These are phyloP conservation scores for Phoenix roebelenii DNA, from an alignment of 176 grass and related monocot species.

Conservation along the genomic window DNA sequence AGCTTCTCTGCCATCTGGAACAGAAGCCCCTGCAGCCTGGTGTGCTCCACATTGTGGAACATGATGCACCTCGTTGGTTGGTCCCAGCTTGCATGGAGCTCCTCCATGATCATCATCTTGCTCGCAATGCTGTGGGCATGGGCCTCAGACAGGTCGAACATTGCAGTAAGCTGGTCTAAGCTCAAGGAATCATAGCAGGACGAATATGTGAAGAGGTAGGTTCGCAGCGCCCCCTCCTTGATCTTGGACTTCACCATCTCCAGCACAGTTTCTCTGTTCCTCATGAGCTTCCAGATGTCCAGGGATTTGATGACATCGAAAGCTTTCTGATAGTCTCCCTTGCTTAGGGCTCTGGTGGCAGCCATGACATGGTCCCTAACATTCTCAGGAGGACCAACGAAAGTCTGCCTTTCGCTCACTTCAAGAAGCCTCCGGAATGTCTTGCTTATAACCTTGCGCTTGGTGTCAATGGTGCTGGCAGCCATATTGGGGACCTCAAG, in stretches of 20 bases:
- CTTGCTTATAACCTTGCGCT: slow-evolving; percentile 60
- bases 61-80: slow-evolving; percentile 76
- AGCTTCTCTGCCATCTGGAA: slow-evolving; percentile 96
- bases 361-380: slow-evolving; percentile 92
- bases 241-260: slow-evolving; percentile 82
- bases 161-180: slow-evolving; percentile 62
- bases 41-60: slow-evolving; percentile 90
- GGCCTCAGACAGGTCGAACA: slow-evolving; percentile 73
- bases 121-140: slow-evolving; percentile 71
- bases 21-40: slow-evolving; percentile 74
- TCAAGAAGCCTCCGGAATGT: slow-evolving; percentile 94
- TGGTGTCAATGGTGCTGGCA: slow-evolving; percentile 49
- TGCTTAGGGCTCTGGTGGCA: slow-evolving; percentile 64
- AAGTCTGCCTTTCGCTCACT: slow-evolving; percentile 82
- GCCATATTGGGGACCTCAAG: slow-evolving; percentile 93
- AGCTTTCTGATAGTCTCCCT: slow-evolving; percentile 65
- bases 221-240: slow-evolving; percentile 86
- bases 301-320: slow-evolving; percentile 54
- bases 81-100: slow-evolving; percentile 86
- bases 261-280: slow-evolving; percentile 65
- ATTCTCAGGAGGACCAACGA: slow-evolving; percentile 85
- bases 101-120: slow-evolving; percentile 96
- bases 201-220: slow-evolving; percentile 76
- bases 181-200: slow-evolving; percentile 64
- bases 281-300: slow-evolving; percentile 84